Evolutionary conservation across 345 rosid species (phyloP), one percentile per base, ranked within the genome.

Genomic region (Populus simonii): DNA sequence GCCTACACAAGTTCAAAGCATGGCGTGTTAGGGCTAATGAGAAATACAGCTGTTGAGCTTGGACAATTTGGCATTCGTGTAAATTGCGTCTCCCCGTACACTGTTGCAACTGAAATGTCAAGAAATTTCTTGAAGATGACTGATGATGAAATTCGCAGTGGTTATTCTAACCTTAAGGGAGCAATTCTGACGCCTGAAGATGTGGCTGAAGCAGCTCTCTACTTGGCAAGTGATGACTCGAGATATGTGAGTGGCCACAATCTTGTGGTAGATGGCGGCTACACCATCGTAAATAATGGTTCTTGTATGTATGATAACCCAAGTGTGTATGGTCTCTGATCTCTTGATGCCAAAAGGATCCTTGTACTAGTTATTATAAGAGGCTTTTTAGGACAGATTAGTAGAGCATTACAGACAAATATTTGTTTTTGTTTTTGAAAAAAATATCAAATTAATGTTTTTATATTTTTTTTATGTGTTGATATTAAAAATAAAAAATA

Each of bases 21-120:
- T 68, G 79, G 72, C 6, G 36, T 68, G 38, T 16, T 76, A 33
- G 80, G 75, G 17, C 67, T 77, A 5, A 39, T 23, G 16, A 77
- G 36, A 10, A 61, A 62, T 17, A 17, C 66, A 6, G 75, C 70
- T 0, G 63, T 39, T 15, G 80, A 77, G 41, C 45, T 77, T 31
- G 79, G 75, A 16, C 75, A 70, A n/a, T 35, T 51, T 43, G 70
- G 75, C 59, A 77, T 77, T 41, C 23, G 75, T 6, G 80, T 77
- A 29, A 77, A 77, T 25, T 77, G 75, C 11, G 62, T 77, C 8
- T 77, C 80, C 16, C 80, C 80, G 1, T 70, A 68, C 57, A 20
- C 4, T 45, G 66, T 68, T 2, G 66, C 69, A 1, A 51, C 74
- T 6, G 49, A 71, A 7, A 8, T 76, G 68, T 25, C 79, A 13